These are phyloP conservation scores for Fusarium vanettenii DNA, from an alignment of 2,329 filamentous ascomycete genomes.

Conservation along the genomic window DNA sequence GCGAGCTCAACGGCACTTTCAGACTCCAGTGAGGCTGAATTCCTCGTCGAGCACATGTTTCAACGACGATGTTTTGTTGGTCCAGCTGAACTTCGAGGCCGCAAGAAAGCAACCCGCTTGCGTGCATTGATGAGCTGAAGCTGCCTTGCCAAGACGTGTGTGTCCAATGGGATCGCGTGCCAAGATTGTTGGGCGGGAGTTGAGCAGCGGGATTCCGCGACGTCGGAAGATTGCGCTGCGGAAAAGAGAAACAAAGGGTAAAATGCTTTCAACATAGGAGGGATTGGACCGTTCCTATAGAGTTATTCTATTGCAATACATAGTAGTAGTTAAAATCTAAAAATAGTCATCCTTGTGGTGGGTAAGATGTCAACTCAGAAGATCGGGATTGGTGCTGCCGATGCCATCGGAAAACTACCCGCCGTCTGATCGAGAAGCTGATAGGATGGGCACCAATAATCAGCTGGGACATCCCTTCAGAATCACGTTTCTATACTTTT, in stretches of 20 bases:
- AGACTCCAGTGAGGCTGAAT: background rate
- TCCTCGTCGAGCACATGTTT: background rate
- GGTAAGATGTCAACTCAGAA: background rate
- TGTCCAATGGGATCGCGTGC: background rate
- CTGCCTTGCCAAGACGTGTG: background rate
- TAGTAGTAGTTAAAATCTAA: background rate
- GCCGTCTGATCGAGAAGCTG: accelerated
- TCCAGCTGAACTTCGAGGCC: background rate
- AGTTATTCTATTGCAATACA: background rate
- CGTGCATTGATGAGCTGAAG: background rate
- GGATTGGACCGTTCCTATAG: background rate
- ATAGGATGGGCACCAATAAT: no score
- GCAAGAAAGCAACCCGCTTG: background rate
- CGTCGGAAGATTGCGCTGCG: background rate
- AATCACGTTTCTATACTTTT: no score
- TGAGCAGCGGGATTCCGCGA: background rate
- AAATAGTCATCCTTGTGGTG: background rate
- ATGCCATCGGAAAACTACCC: background rate
- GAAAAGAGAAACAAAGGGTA: background rate
- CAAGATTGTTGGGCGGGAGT: background rate
- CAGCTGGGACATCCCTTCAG: no score
- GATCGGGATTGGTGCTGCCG: background rate
- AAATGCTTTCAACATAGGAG: background rate
- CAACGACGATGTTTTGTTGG: background rate
- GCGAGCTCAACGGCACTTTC: background rate